Evolutionary conservation across 176 grass and related monocot species (phyloP).

Genomic region (Bothriochloa decipiens): DNA sequence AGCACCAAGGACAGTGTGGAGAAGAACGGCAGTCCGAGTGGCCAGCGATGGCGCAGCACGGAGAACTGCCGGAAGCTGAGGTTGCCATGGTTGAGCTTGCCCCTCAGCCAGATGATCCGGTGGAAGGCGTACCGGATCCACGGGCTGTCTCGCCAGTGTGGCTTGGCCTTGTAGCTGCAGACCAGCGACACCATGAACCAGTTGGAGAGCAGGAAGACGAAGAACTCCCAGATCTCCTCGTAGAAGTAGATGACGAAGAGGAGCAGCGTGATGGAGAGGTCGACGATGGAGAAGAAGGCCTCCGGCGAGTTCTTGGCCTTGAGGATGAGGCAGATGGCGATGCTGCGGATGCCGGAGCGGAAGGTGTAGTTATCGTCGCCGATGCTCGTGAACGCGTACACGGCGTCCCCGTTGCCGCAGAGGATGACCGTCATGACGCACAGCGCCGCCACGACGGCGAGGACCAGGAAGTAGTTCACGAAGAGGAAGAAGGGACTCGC

Average conservation of each 20-base stretch:
- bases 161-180: neutral
- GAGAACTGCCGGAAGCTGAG: constrained; percentile 3
- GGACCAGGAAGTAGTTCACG: neutral
- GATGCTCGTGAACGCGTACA: neutral
- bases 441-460: neutral
- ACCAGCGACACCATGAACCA: constrained; percentile 27
- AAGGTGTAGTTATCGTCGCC: neutral
- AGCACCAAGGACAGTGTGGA: neutral
- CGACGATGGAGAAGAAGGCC: neutral
- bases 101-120: constrained; percentile 3
- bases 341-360: neutral
- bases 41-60: constrained; percentile 3
- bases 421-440: neutral
- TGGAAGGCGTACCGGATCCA: neutral
- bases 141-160: neutral
- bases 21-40: neutral
- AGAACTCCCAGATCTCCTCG: constrained; percentile 28
- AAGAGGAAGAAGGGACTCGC: constrained; percentile 21
- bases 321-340: neutral
- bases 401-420: neutral
- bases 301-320: neutral
- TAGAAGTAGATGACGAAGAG: neutral
- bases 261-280: neutral
- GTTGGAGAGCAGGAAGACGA: constrained; percentile 29
- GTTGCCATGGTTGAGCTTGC: constrained; percentile 3